These are phyloP conservation scores for Beta macrorhiza DNA, from an alignment of 179 eudicot genomes.

Conservation along the genomic window DNA sequence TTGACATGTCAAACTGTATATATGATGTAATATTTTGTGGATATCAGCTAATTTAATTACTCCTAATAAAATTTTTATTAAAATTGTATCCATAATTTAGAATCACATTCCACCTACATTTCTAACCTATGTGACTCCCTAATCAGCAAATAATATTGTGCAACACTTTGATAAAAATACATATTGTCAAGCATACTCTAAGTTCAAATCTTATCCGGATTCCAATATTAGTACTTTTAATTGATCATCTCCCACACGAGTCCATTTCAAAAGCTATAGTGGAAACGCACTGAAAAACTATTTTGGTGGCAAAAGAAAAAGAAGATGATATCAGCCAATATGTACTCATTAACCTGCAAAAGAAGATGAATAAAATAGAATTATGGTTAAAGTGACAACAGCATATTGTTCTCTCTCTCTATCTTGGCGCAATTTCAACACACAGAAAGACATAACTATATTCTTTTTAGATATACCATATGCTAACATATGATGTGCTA, in stretches of 20 bases:
- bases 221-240: conserved; percentile 11
- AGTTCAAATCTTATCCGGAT: conserved; percentile 22
- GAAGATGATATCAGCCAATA: conserved; percentile 20
- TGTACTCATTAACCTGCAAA: conserved; percentile 9
- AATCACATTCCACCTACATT: no score
- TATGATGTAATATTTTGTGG: no score
- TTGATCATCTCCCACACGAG: neutral
- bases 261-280: conserved; percentile 19
- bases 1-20: no score
- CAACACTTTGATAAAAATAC: neutral
- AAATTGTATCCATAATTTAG: no score
- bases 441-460: neutral
- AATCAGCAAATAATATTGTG: no score
- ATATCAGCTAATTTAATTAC: no score
- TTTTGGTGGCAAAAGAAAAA: conserved; percentile 10
- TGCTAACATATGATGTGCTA: conserved; percentile 5
- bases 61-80: no score
- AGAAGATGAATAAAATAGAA: neutral
- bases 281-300: conserved; percentile 16
- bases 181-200: neutral
- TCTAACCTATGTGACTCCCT: no score
- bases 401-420: conserved; percentile 15
- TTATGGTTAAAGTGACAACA: conserved; percentile 19
- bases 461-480: neutral
- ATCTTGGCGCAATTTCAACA: conserved; percentile 1